A percentile compares a stretch with the other conserved stretches of the same genome.
Conservation (phyloP, 2,329 filamentous ascomycete genomes). For the Scorias spongiosa region DNA sequence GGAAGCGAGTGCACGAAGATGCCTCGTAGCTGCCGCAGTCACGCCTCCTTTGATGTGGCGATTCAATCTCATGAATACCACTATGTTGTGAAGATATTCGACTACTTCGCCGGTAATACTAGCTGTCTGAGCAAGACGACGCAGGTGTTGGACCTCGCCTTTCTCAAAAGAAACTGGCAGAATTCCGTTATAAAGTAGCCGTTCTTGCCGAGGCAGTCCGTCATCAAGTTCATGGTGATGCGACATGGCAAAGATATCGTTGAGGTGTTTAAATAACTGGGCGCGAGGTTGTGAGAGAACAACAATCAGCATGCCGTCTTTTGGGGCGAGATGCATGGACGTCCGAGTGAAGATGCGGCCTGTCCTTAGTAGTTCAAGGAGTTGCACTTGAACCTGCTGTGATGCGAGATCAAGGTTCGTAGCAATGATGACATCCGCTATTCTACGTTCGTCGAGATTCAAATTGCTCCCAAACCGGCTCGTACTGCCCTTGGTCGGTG, state of each 20-base stretch:
- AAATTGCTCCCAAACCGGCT: constrained; percentile 8
- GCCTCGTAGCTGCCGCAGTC: constrained; percentile 60
- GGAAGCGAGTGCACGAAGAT: constrained; percentile 42
- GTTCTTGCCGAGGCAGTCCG: constrained; percentile 40
- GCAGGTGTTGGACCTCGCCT: constrained; percentile 39
- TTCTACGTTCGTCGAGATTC: constrained; percentile 35
- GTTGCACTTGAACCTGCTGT: constrained; percentile 71
- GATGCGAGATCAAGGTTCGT: constrained; percentile 61
- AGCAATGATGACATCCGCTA: constrained; percentile 72
- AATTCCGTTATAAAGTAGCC: constrained; percentile 16
- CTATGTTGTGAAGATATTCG: constrained; percentile 75
- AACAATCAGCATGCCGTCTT: constrained; percentile 65
- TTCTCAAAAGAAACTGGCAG: constrained; percentile 11
- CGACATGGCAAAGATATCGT: constrained; percentile 75
- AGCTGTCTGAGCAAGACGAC: constrained; percentile 42
- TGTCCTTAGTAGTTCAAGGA: constrained; percentile 59
- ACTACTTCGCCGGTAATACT: constrained; percentile 60
- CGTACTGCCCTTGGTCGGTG: not conserved
- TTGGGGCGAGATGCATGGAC: constrained; percentile 57
- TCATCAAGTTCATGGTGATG: constrained; percentile 64
- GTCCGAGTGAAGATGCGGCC: constrained; percentile 63
- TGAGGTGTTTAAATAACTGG: constrained; percentile 34
- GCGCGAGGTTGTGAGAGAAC: constrained; percentile 30
- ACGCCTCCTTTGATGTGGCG: constrained; percentile 68
- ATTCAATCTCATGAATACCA: constrained; percentile 76